Conservation (phyloP, 202 grass and related monocot species). For the Panicum virgatum region DNA sequence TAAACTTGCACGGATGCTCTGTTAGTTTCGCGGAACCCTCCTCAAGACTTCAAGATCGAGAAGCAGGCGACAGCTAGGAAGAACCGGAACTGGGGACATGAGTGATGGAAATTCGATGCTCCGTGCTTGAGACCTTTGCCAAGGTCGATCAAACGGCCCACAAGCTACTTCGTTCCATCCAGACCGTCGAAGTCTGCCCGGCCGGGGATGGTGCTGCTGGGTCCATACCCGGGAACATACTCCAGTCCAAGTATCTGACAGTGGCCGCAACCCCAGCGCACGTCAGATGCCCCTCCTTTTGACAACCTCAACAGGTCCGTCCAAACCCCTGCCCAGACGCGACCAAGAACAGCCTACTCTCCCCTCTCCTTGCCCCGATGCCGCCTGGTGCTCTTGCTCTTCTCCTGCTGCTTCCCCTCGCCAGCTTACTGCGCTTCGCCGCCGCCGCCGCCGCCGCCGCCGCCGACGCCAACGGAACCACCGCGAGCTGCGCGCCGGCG, state of each 20-base stretch:
- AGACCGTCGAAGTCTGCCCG: not conserved
- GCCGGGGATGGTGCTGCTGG: not conserved
- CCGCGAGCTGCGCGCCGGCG: not conserved
- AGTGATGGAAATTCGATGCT: not conserved
- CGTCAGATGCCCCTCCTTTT: not conserved
- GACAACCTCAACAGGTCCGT: not conserved
- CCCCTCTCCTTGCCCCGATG: not conserved
- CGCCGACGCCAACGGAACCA: not conserved
- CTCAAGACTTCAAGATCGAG: not conserved
- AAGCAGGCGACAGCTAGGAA: not conserved
- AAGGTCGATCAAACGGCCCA: not conserved
- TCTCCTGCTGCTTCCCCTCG: not conserved
- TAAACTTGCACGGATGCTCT: not conserved
- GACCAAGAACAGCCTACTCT: not conserved
- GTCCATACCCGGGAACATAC: slow-evolving; percentile 24
- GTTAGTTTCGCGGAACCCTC: not conserved
- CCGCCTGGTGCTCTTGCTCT: not conserved
- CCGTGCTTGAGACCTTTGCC: not conserved
- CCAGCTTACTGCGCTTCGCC: not conserved
- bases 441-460: not conserved
- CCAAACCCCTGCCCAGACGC: not conserved
- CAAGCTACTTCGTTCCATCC: not conserved
- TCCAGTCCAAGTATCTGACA: slow-evolving; percentile 35
- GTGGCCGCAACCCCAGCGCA: not conserved
- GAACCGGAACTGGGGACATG: not conserved